Base-by-base conservation (phyloP, 2,329 filamentous ascomycete species). In the Penicillium sp. region DNA sequence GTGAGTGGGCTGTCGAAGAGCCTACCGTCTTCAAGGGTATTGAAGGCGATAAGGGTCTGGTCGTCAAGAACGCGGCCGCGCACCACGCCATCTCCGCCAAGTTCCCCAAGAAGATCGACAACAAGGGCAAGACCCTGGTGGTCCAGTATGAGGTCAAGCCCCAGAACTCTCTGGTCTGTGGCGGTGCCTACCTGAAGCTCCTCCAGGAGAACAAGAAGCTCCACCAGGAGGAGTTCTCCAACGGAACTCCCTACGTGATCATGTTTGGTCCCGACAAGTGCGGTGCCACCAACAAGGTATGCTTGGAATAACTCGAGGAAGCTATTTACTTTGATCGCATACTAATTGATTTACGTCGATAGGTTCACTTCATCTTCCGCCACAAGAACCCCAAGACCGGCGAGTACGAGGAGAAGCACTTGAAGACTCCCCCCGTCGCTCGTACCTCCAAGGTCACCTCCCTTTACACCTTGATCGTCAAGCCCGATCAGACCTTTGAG, bases 191-290 rank as follows among this genome's bases (percentile, higher is more conserved):
- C 84, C 84, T 99, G 84, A 99, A 99, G 89, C 91, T 99, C 67
- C 90, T 99, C 68, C 90, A 96, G 70, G 93, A 99, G 76, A 98
- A 95, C 85, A 93, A 93, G 84, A 90, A 91, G 77, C 92, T 99
- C 70, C 92, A 96, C 83, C 87, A 91, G 72, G 93, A 98, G 66
- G 95, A 99, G 83, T 99, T 99, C 84, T 92, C 91, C 78, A 98
- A 99, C 81, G 87, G 89, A 61, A 96, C 93, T 44, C 95, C 95
- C 49, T 99, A 99, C 76, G 91, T 99, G 69, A 96, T 99, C 85
- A 99, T 99, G 95, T 99, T 99, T 76, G 95, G 95, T 68, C 95
- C 95, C 70, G 95, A 99, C 84, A 98, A 98, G 89, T 99, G 95
- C 78, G 95, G 95, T 78, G 86, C 92, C 76, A 98, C 92, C 79